Base-by-base conservation (phyloP, 2,329 filamentous ascomycete genomes). In the Penicillium vulpinum region DNA sequence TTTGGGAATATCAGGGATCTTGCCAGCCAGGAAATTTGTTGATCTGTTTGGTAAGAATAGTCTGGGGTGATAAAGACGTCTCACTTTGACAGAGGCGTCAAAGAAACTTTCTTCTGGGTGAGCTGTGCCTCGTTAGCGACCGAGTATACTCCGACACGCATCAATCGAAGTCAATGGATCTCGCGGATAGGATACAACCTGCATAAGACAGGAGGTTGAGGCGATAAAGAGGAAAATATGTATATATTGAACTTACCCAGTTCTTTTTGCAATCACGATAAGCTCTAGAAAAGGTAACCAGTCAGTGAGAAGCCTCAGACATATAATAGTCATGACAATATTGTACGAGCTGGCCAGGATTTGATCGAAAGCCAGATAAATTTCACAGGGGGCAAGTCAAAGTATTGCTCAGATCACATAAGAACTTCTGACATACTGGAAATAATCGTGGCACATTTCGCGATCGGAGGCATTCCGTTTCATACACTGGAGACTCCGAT, bases 201-300 rank as follows among this genome's bases (percentile, higher is more conserved):
- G 28, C 21, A 35, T 16, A 13, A 33, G 28, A n/a, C 36, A 35
- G 18, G 8, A 35, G 26, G 15, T 24, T 15, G 15, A 36, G n/a
- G 18, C 3, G 8, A 18, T 29, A n/a, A 21, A 3, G 16, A 44
- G n/a, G 13, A 18, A 46, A 47, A 5, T n/a, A 9, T 22, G 16
- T 4, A 9, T 22, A 15, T 4, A 9, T 39, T 43, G 13, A 16
- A 77, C 85, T 68, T 82, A 96, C 92, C 92, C 92, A 97, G 79
- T 88, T 84, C 78, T 96, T 92, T 75, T 97, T 97, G 77, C 93
- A 97, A 61, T 95, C 91, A 57, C 92, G 86, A 75, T 97, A 97
- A 49, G 92, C 92, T 77, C 92, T 96, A 58, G 18, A 22, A 31
- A 35, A 24, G 38, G n/a, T 47, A 10, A 53, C 45, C n/a, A 38